Percentiles rank a stretch among this genome's conserved stretches.
These are phyloP conservation scores for Arabis hirsuta DNA, from an alignment of 345 rosid species.

Conservation along the genomic window DNA sequence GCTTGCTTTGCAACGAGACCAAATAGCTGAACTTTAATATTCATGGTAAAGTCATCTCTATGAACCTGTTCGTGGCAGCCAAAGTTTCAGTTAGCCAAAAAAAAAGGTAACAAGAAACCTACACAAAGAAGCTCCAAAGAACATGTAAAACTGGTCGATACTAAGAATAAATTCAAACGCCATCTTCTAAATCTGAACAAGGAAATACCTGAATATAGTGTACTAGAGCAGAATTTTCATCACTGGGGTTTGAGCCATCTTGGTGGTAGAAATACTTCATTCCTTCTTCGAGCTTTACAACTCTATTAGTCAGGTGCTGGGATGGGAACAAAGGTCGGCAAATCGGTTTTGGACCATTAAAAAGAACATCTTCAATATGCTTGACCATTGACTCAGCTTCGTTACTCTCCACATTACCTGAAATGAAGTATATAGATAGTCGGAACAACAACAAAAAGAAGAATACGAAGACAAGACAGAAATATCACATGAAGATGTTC, in stretches of 20 bases:
- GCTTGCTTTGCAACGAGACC: conserved; percentile 82
- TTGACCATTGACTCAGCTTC: conserved; percentile 77
- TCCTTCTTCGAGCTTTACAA: conserved; percentile 72
- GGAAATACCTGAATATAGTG: conserved; percentile 85
- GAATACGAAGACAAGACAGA: background rate
- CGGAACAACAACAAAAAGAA: conserved; percentile 6
- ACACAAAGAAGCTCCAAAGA: conserved; percentile 7
- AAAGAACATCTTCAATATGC: conserved; percentile 66
- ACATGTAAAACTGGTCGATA: background rate
- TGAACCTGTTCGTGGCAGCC: conserved; percentile 58
- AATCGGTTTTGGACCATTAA: conserved; percentile 59
- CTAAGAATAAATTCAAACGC: background rate
- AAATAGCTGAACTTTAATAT: conserved; percentile 82
- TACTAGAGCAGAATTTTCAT: conserved; percentile 81
- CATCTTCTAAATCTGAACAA: conserved; percentile 12
- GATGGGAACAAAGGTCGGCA: conserved; percentile 80
- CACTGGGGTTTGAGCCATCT: conserved; percentile 75
- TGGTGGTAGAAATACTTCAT: conserved; percentile 57
- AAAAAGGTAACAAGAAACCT: conserved; percentile 13
- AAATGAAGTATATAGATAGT: conserved; percentile 18
- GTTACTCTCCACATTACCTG: conserved; percentile 73
- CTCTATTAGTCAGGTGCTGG: conserved; percentile 78
- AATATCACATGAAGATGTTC: conserved; percentile 9
- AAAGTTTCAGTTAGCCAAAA: conserved; percentile 22
- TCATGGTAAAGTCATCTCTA: conserved; percentile 74